phyloP scores from a whole-genome alignment of 306 rosid genomes.

The Canavalia gladiata region DNA sequence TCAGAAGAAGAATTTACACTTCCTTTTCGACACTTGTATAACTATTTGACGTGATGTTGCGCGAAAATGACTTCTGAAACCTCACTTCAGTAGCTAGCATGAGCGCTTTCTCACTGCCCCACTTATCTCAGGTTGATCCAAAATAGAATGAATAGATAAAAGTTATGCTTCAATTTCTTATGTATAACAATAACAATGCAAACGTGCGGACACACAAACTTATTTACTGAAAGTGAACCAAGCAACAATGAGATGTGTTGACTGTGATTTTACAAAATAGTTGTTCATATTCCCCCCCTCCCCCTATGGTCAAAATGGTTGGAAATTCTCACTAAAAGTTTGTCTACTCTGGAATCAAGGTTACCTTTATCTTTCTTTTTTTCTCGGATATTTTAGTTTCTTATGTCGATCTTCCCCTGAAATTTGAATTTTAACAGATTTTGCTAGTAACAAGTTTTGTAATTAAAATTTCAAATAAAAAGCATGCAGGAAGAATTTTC shows the following conservation, averaged over 20 bases:
- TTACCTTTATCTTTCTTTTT: background rate
- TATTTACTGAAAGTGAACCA: background rate
- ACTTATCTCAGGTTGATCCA: too few relatives aligned
- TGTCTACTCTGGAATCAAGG: background rate
- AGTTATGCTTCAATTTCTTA: background rate
- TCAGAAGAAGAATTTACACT: background rate
- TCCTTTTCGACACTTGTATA: background rate
- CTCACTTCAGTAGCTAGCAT: background rate
- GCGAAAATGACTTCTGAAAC: constrained; percentile 11
- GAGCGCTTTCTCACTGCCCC: background rate
- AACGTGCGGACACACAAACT: background rate
- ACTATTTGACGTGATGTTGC: background rate
- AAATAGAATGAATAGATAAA: background rate
- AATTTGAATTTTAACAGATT: background rate
- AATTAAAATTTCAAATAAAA: background rate
- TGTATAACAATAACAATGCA: background rate
- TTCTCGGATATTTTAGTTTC: background rate
- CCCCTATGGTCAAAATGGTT: background rate
- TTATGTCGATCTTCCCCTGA: background rate
- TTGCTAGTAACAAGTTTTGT: background rate
- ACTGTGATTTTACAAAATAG: background rate
- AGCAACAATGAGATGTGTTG: background rate
- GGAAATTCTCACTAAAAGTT: background rate
- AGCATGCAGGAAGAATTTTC: background rate
- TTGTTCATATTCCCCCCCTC: background rate